Base-by-base conservation (phyloP, 2,329 filamentous ascomycete species). In the Aureobasidium uvarum region DNA sequence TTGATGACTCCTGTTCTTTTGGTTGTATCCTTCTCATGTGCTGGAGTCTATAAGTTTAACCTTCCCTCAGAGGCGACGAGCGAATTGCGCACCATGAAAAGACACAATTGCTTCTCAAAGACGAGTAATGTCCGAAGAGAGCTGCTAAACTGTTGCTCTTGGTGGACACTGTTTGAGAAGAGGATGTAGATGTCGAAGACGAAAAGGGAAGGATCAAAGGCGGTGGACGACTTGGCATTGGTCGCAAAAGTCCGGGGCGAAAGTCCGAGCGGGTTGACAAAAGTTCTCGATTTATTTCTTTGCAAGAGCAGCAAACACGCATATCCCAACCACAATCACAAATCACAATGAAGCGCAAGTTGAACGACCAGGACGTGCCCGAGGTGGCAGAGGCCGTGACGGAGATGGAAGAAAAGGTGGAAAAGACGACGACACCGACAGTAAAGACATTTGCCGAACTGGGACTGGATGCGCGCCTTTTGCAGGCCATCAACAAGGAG, bases 401-500 rank as follows among this genome's bases (percentile, higher is more conserved):
- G n/a, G 64, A 68, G n/a, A 41, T 64, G 13, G 67, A 69, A 20
- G 46, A 60, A 33, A n/a, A 39, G 39, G n/a, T 48, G 23, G 41
- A 48, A 38, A 48, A 38, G 28, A 48, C 31, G 25, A 31, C 54
- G 16, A 31, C 54, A 13, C n/a, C 68, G 11, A 36, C 64, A 3
- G 68, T 67, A 13, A 20, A 79, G 62, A 86, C 86, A 3, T 99
- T 98, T 74, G 83, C 88, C 69, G 84, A 86, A 65, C 84, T 98
- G 67, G 87, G 87, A 68, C 86, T 99, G 68, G 95, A 99, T 74
- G 80, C 92, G 11, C 87, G 95, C 70, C 81, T 99, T 36, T 82
- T 97, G 39, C 91, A 96, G 80, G 92, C 90, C 64, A 85, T 98
- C 70, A 89, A 89, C 54, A 88, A 90, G 74, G 89, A 95, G 77